Base-by-base conservation (phyloP, 345 rosid species). In the Laguncularia racemosa region DNA sequence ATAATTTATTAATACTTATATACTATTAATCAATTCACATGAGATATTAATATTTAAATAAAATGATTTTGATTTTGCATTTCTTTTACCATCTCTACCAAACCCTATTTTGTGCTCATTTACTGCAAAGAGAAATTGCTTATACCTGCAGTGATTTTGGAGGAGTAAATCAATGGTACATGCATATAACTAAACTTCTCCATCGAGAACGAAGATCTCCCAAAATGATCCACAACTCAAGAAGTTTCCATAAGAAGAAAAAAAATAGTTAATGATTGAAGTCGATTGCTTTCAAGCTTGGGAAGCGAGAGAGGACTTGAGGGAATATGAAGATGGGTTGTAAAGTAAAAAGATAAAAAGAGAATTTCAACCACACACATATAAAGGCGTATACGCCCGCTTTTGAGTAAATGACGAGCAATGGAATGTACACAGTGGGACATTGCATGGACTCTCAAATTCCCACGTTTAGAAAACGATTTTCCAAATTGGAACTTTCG, bases 341-440 rank as follows among this genome's bases (percentile, higher is more conserved):
- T 68, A 75, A 75, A 78, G 81, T 46, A 58, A 26, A 46, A 52
- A 33, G 15, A 46, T 33, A 57, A 52, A 50, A 44, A 63, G 45
- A 52, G 84, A 82, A 79, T 72, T 65, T 76, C 80, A 67, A 71
- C 72, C 51, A 26, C 38, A 55, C 46, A 64, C 52, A 51, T 28
- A 13, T 19, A 12, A 16, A 3, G 33, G n/a, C 20, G 50, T 13
- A 51, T 3, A 15, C 20, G 49, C 38, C 48, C 52, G 45, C 13
- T 46, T 58, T 58, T 48, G 16, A 44, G 53, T 17, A 48, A 33
- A 58, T 46, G 44, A 58, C 10, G 52, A n/a, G 60, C n/a, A 38
- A 21, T 46, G 62, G 48, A 20, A 46, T 16, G 61, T 58, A 49
- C 62, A 15, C 52, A 23, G 23, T 47, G 61, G 61, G 40, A 6